A percentile compares a stretch with the other conserved stretches of the same genome.
Evolutionary conservation across 2,329 filamentous ascomycete genomes (phyloP).

Genomic region (Macrophomina phaseolina): DNA sequence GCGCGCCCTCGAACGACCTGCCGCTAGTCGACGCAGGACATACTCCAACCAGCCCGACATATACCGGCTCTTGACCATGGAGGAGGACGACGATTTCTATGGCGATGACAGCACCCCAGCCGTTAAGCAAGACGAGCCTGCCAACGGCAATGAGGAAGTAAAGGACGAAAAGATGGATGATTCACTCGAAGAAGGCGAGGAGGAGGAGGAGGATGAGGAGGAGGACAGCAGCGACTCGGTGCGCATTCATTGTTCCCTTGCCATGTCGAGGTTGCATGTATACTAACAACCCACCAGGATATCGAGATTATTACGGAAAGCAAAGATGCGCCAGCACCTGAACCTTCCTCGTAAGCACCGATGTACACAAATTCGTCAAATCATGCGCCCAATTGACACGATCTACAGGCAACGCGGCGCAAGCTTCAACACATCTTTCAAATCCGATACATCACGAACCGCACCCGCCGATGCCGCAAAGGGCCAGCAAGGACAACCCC

Average conservation of each 20-base stretch:
- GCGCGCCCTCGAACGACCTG: neutral
- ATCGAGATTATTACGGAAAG: conserved; percentile 60
- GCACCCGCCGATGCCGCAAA: conserved; percentile 33
- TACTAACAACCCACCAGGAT: conserved; percentile 47
- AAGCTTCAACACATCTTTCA: conserved; percentile 43
- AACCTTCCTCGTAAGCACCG: conserved; percentile 41
- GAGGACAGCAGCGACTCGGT: conserved; percentile 51
- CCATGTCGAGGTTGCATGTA: neutral
- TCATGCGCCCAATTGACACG: conserved; percentile 28
- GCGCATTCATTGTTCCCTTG: conserved; percentile 23
- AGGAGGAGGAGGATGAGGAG: conserved; percentile 48
- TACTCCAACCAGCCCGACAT: neutral
- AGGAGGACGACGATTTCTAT: conserved; percentile 60
- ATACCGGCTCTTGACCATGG: conserved; percentile 43
- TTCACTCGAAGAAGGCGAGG: conserved; percentile 50
- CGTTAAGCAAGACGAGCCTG: conserved; percentile 34
- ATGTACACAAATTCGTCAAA: neutral
- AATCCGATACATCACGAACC: conserved; percentile 42
- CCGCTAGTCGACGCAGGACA: neutral
- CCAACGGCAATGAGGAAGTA: conserved; percentile 39
- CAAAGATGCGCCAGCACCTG: conserved; percentile 45
- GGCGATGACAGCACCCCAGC: conserved; percentile 35
- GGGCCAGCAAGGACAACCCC: conserved; percentile 30
- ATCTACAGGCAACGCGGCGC: conserved; percentile 30
- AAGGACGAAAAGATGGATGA: conserved; percentile 54